Evolutionary conservation across 306 rosid species (phyloP).

Genomic region (Prunus dulcis): DNA sequence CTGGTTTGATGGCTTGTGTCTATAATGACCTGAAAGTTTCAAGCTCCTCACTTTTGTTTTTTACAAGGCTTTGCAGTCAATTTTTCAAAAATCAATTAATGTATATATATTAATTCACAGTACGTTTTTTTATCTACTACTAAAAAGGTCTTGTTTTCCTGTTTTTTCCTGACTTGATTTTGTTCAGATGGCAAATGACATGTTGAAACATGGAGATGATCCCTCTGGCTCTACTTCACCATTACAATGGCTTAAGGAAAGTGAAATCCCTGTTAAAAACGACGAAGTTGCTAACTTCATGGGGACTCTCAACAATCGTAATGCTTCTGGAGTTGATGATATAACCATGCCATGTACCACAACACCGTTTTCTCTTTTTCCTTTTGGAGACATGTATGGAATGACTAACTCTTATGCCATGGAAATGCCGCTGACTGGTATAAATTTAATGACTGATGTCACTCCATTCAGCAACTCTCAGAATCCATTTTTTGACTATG

Average conservation of each 20-base stretch:
- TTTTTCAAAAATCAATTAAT: neutral
- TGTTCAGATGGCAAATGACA: slow-evolving; percentile 27
- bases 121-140: neutral
- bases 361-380: slow-evolving; percentile 22
- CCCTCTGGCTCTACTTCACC: slow-evolving; percentile 12
- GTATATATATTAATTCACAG: neutral
- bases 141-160: neutral
- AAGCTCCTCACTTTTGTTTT: neutral
- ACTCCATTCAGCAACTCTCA: slow-evolving; percentile 24
- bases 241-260: slow-evolving; percentile 16
- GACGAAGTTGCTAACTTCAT: slow-evolving; percentile 10
- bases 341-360: neutral
- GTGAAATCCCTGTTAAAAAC: slow-evolving; percentile 2
- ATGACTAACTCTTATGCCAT: slow-evolving; percentile 14
- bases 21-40: neutral
- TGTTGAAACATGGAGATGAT: slow-evolving; percentile 3
- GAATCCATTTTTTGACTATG: slow-evolving; percentile 13
- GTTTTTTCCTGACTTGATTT: neutral
- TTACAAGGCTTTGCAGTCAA: neutral
- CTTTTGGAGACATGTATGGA: slow-evolving; percentile 12
- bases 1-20: neutral
- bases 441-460: slow-evolving; percentile 15
- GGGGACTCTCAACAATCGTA: neutral
- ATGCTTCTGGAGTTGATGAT: slow-evolving; percentile 17
- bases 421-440: slow-evolving; percentile 4